Evolutionary conservation across 352 stramenopile genomes (phyloP).

Genomic region (Phytopythium sindhum): DNA sequence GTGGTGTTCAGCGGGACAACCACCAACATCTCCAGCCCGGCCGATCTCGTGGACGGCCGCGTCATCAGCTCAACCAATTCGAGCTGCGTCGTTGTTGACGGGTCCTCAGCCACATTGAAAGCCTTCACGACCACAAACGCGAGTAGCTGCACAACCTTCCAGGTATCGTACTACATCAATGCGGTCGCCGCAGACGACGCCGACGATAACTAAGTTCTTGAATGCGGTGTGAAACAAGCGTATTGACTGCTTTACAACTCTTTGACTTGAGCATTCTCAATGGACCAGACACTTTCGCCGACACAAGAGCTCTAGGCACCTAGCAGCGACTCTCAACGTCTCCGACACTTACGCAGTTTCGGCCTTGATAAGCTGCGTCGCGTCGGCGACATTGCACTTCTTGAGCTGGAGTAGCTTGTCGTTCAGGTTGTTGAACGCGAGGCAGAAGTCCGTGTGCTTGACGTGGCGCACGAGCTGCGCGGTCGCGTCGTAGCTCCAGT

Average conservation of each 20-base stretch:
- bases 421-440: constrained; percentile 42
- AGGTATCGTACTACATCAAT: neutral
- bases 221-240: neutral
- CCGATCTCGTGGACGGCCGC: constrained; percentile 1
- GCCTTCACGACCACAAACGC: neutral
- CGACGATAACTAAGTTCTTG: neutral
- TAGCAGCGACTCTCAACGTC: neutral
- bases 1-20: neutral
- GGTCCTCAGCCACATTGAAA: neutral
- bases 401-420: constrained; percentile 50
- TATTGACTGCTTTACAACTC: neutral
- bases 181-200: neutral
- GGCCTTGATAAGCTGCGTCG: constrained; percentile 38
- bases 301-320: neutral
- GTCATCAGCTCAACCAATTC: neutral
- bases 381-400: constrained; percentile 32
- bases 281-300: neutral
- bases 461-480: constrained; percentile 42
- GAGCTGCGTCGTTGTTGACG: neutral
- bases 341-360: constrained; percentile 16
- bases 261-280: neutral
- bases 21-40: neutral
- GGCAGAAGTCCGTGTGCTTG: constrained; percentile 46
- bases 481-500: constrained; percentile 46
- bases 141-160: constrained; percentile 4